Conservation (phyloP, 331 rosid genomes). For the Quercus tomentella region DNA sequence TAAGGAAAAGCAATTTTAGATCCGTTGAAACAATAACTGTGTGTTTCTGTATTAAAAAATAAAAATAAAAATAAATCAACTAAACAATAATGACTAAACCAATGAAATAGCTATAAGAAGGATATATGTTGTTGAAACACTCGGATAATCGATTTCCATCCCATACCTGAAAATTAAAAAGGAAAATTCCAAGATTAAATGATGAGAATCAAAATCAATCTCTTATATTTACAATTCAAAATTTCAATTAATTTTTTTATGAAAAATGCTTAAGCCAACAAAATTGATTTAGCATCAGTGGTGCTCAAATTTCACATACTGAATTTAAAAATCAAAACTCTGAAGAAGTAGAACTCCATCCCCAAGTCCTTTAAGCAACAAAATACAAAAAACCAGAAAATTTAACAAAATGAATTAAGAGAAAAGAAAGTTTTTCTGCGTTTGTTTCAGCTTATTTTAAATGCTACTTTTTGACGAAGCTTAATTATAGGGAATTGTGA, state of each 20-base stretch:
- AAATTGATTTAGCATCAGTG: not conserved
- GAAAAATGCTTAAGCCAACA: not conserved
- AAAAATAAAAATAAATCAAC: too few species aligned
- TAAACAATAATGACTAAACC: conserved; percentile 10
- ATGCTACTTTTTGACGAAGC: too few species aligned
- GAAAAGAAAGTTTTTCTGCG: too few species aligned
- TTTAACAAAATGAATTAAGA: too few species aligned
- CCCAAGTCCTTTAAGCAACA: too few species aligned
- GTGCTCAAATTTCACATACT: not conserved
- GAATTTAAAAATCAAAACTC: too few species aligned
- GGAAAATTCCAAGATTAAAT: not conserved
- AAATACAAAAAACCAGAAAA: too few species aligned
- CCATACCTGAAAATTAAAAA: conserved; percentile 67
- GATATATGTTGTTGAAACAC: conserved; percentile 82
- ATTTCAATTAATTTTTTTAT: not conserved
- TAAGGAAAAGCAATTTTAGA: conserved; percentile 44
- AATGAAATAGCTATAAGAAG: conserved; percentile 22
- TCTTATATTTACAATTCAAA: not conserved
- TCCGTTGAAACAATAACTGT: not conserved
- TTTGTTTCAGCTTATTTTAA: too few species aligned
- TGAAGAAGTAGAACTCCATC: too few species aligned
- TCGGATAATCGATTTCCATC: conserved; percentile 53
- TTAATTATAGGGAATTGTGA: too few species aligned
- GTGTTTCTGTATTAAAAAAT: not conserved
- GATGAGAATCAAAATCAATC: not conserved